Evolutionary conservation across 2,329 filamentous ascomycete genomes (phyloP), one percentile per base, ranked within the genome.

Genomic region (Camillea tinctor): DNA sequence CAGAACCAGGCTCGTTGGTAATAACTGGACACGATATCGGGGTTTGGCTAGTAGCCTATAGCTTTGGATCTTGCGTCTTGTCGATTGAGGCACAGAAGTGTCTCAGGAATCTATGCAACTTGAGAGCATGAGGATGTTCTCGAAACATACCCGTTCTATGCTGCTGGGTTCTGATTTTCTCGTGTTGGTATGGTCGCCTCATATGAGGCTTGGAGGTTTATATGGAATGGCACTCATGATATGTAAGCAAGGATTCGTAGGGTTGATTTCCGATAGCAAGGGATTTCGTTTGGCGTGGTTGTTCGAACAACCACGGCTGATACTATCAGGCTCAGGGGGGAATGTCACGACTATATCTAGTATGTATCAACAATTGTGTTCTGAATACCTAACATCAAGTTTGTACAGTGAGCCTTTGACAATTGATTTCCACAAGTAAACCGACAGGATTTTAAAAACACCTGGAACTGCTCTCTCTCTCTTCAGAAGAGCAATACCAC

Each of bases 1-100:
- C 64, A 69, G 60, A 70, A 60, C 40, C 58, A 58, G 8, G 56
- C 40, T 51, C 63, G 63, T 3, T 69, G 65, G 67, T 3, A 51
- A 6, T 64, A 54, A 40, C 13, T n/a, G 13, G 13, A n/a, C 3
- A 44, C 26, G 9, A 13, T 13, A 17, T 3, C 15, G 9, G 36
- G 3, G 4, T 40, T 40, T 40, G 15, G 36, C 36, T 40, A 13
- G 36, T 13, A 17, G 3, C 15, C 36, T 5, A 15, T 15, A 17
- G 36, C 36, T 44, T 44, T 44, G 3, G 36, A 44, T n/a, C n/a
- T 44, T 15, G 36, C 13, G 36, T 44, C 36, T 44, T 7, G 36
- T 15, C 11, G 36, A n/a, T 6, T 11, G 36, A 44, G 36, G 36
- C 13, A 11, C 17, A 44, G 13, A n/a, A 5, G 17, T 44, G 3